phyloP scores from a whole-genome alignment of 192 early-diverging fungal species.

The Coemansia sp. region DNA sequence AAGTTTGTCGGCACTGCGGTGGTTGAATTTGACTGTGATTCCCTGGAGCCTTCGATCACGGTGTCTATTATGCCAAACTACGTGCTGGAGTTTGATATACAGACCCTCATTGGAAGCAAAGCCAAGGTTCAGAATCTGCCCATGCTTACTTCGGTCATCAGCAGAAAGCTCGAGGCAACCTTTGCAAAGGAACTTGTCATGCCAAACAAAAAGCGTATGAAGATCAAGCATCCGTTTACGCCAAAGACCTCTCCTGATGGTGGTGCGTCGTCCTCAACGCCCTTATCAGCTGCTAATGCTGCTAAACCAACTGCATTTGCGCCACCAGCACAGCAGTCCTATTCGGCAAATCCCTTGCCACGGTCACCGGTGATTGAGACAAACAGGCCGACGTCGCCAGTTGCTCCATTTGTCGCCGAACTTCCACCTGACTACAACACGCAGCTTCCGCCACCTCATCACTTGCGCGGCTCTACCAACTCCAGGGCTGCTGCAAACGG shows the following conservation, averaged over 20 bases:
- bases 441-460: constrained; percentile 51
- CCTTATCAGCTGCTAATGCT: neutral
- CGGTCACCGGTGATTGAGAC: constrained; percentile 1
- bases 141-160: constrained; percentile 86
- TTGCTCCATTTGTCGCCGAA: constrained; percentile 19
- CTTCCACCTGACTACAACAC: constrained; percentile 55
- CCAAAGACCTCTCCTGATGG: constrained; percentile 25
- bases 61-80: constrained; percentile 65
- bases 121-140: constrained; percentile 97
- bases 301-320: constrained; percentile 1
- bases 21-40: constrained; percentile 41
- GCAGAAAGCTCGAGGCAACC: constrained; percentile 62
- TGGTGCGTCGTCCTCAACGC: neutral
- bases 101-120: constrained; percentile 88
- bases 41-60: constrained; percentile 29
- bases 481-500: constrained; percentile 25
- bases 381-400: constrained; percentile 19
- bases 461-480: constrained; percentile 32
- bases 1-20: constrained; percentile 88
- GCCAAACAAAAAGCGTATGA: constrained; percentile 48
- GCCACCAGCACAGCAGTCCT: neutral
- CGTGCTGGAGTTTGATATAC: constrained; percentile 82
- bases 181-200: constrained; percentile 50
- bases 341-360: neutral
- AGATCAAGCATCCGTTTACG: constrained; percentile 53